Percentiles rank a stretch among this genome's conserved stretches.
phyloP scores from a whole-genome alignment of 2,329 filamentous ascomycete species.

The Sporothrix phasma region DNA sequence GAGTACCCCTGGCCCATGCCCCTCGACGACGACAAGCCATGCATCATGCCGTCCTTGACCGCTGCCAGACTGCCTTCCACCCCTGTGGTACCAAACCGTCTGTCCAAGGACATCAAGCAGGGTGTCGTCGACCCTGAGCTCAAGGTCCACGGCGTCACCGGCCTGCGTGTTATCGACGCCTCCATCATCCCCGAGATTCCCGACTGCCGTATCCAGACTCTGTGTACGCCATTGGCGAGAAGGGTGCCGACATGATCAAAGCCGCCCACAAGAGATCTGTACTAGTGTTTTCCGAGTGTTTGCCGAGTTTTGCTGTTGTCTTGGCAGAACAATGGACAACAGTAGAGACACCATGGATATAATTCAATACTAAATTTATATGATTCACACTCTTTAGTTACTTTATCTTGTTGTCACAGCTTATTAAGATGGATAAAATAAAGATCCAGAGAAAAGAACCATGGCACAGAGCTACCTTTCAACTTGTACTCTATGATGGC shows the following conservation, averaged over 20 bases:
- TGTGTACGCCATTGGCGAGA: constrained; percentile 52
- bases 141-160: constrained; percentile 15
- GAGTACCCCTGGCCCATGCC: constrained; percentile 55
- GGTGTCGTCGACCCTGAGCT: constrained; percentile 39
- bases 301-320: no score
- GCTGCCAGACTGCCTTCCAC: constrained; percentile 50
- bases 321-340: no score
- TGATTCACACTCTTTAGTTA: no score
- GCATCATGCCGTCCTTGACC: constrained; percentile 45
- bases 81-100: constrained; percentile 46
- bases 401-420: no score
- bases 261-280: constrained; percentile 25
- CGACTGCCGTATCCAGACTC: constrained; percentile 43
- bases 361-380: no score
- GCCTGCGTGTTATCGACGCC: constrained; percentile 17
- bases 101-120: constrained; percentile 41
- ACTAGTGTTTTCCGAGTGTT: neutral
- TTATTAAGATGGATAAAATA: no score
- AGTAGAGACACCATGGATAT: no score
- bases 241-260: constrained; percentile 38
- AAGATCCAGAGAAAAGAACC: no score
- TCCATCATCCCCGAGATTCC: constrained; percentile 15
- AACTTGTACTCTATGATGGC: no score
- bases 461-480: no score
- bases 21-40: constrained; percentile 44